These are phyloP conservation scores for Trichoderma reesei DNA, from an alignment of 495 filamentous ascomycete genomes.

Conservation along the genomic window DNA sequence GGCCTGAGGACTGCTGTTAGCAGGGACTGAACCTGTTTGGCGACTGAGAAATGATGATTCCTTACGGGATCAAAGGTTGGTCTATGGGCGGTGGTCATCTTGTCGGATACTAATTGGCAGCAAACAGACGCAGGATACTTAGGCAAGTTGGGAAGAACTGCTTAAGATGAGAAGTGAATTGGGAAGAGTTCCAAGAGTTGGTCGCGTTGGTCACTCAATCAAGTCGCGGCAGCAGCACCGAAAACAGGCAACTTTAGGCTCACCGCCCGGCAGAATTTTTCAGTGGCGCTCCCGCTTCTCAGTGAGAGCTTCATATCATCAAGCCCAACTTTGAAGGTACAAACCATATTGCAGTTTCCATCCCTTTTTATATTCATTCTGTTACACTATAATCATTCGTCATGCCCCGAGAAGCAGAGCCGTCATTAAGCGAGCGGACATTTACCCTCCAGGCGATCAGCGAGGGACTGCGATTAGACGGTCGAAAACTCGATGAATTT, in stretches of 20 bases:
- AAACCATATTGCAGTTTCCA: background rate
- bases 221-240: background rate
- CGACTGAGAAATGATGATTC: background rate
- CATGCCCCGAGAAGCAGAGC: slow-evolving; percentile 86
- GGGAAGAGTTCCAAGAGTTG: background rate
- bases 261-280: slow-evolving; percentile 26
- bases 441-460: slow-evolving; percentile 68
- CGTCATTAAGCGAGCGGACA: slow-evolving; percentile 65
- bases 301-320: slow-evolving; percentile 7
- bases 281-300: background rate
- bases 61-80: slow-evolving; percentile 88
- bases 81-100: slow-evolving; percentile 72
- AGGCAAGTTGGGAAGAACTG: too few relatives aligned
- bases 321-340: slow-evolving; percentile 9
- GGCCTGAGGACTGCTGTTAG: slow-evolving; percentile 45
- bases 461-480: slow-evolving; percentile 72
- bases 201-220: background rate
- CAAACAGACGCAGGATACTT: background rate
- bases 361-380: background rate
- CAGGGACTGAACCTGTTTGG: slow-evolving; percentile 6
- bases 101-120: slow-evolving; percentile 13
- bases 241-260: slow-evolving; percentile 8
- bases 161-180: background rate
- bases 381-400: slow-evolving; percentile 9
- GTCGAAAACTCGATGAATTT: slow-evolving; percentile 66